Base-by-base conservation (phyloP, 805 yeast species). In the Kregervanrija delftensis region DNA sequence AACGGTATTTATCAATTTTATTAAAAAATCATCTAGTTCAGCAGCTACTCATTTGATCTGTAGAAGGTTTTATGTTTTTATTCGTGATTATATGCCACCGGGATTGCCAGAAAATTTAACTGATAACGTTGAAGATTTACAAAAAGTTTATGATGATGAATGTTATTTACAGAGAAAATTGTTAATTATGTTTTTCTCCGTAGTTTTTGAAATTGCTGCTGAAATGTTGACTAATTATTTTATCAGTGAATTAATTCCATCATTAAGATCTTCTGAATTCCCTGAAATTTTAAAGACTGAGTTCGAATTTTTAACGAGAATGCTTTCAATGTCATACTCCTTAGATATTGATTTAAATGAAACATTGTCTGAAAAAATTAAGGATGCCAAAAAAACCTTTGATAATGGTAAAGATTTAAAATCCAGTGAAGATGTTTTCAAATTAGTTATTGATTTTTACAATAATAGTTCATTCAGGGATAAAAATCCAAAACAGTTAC, bases 31-130 rank as follows among this genome's bases (percentile, higher is more conserved):
- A 49, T 57, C 64, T 5, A 64, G 63, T 48, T 40, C 42, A 33
- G 30, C 51, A 60, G 30, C 54, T 43, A 33, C 55, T 51, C 39
- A 62, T 52, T 10, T 70, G 4, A 65, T 79, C 14, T 62, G 73
- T 41, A 82, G 89, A 57, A 73, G 96, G 53, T 61, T 83, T 35
- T 88, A 76, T 60, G 60, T 72, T 1, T 82, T 84, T 56, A 63
- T 71, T 11, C 79, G 84, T 59, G 87, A 71, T 57, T 83, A 71
- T 66, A 68, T 54, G 8, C 74, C 78, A 33, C 68, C 81, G 11
- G 55, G 60, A 43, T 55, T 69, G 41, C 76, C 81, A 1, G 54
- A 35, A 22, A 33, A 11, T 12, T 22, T 57, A n/a, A 69, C 66
- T 22, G 67, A 73, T 33, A 50, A 67, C 0, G 66, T 62, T 6